A percentile compares a stretch with the other conserved stretches of the same genome.
phyloP scores from a whole-genome alignment of 306 rosid species.

The Cicer cuneatum region DNA sequence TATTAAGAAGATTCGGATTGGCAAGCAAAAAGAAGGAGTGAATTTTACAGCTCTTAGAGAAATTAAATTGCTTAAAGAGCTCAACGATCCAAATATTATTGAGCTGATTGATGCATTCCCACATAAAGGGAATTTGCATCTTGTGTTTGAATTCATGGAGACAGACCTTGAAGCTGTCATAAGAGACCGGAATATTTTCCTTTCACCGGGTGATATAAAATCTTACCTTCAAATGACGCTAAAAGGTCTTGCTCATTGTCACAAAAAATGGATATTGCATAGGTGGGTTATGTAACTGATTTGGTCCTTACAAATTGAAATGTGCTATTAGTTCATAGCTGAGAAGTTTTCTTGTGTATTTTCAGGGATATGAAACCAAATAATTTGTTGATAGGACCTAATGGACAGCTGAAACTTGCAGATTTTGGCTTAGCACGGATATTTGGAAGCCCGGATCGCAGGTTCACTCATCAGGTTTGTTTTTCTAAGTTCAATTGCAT shows the following conservation, averaged over 20 bases:
- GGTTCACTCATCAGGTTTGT: constrained; percentile 92
- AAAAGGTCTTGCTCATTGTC: constrained; percentile 89
- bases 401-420: constrained; percentile 96
- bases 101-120: constrained; percentile 93
- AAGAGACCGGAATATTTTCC: constrained; percentile 87
- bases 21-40: constrained; percentile 96
- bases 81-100: constrained; percentile 80
- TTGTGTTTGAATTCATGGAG: constrained; percentile 97
- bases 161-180: constrained; percentile 98
- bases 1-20: constrained; percentile 92
- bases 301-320: constrained; percentile 9
- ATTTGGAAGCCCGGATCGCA: constrained; percentile 97
- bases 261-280: constrained; percentile 96
- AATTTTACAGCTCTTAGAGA: constrained; percentile 94
- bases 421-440: constrained; percentile 98
- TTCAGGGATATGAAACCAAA: constrained; percentile 99
- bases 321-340: constrained; percentile 42
- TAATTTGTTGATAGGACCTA: constrained; percentile 90
- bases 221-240: constrained; percentile 92
- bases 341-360: constrained; percentile 36
- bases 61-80: constrained; percentile 88
- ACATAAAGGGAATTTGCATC: constrained; percentile 93
- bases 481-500: constrained; percentile 42
- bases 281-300: constrained; percentile 56
- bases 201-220: constrained; percentile 89